These are phyloP conservation scores for Oryza brachyantha DNA, from an alignment of 176 grass and related monocot species.

Conservation along the genomic window DNA sequence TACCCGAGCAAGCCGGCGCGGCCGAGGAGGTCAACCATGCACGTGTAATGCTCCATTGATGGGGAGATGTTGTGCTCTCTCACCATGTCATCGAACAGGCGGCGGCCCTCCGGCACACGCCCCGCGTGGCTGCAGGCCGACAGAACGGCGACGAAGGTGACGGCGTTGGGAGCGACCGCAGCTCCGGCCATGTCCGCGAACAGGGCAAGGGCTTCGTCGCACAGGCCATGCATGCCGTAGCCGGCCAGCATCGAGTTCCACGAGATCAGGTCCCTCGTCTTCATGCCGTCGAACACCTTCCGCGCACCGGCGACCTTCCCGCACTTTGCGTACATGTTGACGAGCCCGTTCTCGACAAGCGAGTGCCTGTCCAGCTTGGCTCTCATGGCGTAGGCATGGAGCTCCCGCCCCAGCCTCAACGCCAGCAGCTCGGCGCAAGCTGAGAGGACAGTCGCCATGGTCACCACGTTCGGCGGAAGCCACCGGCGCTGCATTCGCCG, in stretches of 20 bases:
- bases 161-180: slow-evolving; percentile 26
- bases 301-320: slow-evolving; percentile 23
- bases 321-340: slow-evolving; percentile 58
- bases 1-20: slow-evolving; percentile 53
- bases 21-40: slow-evolving; percentile 64
- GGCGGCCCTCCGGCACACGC: slow-evolving; percentile 42
- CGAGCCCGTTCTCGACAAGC: slow-evolving; percentile 38
- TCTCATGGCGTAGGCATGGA: slow-evolving; percentile 44
- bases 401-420: slow-evolving; percentile 42
- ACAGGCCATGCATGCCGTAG: slow-evolving; percentile 51
- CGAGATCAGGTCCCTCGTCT: slow-evolving; percentile 53
- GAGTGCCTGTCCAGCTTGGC: slow-evolving; percentile 15
- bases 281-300: slow-evolving; percentile 37
- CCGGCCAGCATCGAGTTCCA: slow-evolving; percentile 65
- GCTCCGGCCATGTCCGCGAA: slow-evolving; percentile 30
- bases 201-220: slow-evolving; percentile 41
- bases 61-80: slow-evolving; percentile 29
- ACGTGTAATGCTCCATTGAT: slow-evolving; percentile 63
- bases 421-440: slow-evolving; percentile 41
- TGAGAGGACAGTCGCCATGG: slow-evolving; percentile 46
- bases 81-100: slow-evolving; percentile 53
- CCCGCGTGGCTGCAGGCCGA: slow-evolving; percentile 50
- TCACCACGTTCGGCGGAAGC: slow-evolving; percentile 43
- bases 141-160: slow-evolving; percentile 46
- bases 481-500: slow-evolving; percentile 33